phyloP scores from a whole-genome alignment of 2,329 filamentous ascomycete genomes.

The Fusarium vanettenii region DNA sequence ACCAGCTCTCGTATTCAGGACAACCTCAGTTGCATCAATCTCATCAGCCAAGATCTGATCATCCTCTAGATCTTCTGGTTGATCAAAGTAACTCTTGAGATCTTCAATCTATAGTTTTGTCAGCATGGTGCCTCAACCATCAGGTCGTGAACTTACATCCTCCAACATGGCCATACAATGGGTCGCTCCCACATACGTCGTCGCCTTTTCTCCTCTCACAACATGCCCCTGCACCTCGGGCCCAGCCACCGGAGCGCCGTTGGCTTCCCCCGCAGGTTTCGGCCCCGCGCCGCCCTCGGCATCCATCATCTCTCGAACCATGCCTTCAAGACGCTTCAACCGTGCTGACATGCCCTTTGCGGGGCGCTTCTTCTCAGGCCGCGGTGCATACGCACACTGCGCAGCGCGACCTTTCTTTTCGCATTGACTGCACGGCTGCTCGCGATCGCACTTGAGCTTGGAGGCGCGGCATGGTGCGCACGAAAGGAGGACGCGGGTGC shows the following conservation, averaged over 20 bases:
- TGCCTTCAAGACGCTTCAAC: slow-evolving; percentile 65
- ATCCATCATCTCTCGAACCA: slow-evolving; percentile 68
- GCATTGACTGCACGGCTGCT: slow-evolving; percentile 64
- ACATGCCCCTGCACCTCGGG: slow-evolving; percentile 54
- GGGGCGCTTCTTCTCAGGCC: slow-evolving; percentile 53
- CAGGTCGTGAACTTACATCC: slow-evolving; percentile 58
- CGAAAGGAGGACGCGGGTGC: slow-evolving; percentile 62
- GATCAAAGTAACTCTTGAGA: slow-evolving; percentile 67
- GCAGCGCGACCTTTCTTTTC: slow-evolving; percentile 60
- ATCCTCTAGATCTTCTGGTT: slow-evolving; percentile 53
- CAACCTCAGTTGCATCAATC: slow-evolving; percentile 53
- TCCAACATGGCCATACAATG: slow-evolving; percentile 71
- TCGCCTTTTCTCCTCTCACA: slow-evolving; percentile 55
- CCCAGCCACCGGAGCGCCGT: slow-evolving; percentile 19
- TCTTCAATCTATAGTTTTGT: slow-evolving; percentile 63
- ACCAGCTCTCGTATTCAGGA: slow-evolving; percentile 55
- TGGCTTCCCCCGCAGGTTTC: slow-evolving; percentile 1
- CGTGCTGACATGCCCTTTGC: slow-evolving; percentile 65
- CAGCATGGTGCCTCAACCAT: neutral
- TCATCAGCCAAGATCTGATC: slow-evolving; percentile 49
- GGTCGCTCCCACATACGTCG: slow-evolving; percentile 68
- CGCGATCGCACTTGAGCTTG: slow-evolving; percentile 68
- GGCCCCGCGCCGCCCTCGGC: slow-evolving; percentile 41
- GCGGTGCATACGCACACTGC: slow-evolving; percentile 62
- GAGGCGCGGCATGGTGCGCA: slow-evolving; percentile 64